These are phyloP conservation scores for Patellifolia procumbens DNA, from an alignment of 179 eudicot genomes.

Conservation along the genomic window DNA sequence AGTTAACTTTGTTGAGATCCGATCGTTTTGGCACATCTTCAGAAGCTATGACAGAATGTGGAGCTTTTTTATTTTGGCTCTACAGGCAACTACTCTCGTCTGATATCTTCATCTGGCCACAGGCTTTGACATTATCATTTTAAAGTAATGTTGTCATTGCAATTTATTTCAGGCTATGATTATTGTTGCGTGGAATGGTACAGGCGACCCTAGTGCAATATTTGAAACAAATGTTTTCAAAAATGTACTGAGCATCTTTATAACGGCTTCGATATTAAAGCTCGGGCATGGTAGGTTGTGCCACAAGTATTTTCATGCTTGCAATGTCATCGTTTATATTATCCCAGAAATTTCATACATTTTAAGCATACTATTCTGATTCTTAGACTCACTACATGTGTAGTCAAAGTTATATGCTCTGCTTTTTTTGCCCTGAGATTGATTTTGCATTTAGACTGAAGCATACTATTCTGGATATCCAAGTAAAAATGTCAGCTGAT, in stretches of 20 bases:
- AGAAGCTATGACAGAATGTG: constrained; percentile 99
- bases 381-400: not conserved
- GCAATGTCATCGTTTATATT: not conserved
- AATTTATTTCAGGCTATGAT: constrained; percentile 77
- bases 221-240: constrained; percentile 67
- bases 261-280: constrained; percentile 93
- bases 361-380: not conserved
- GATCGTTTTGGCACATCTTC: constrained; percentile 90
- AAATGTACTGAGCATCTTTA: constrained; percentile 87
- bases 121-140: not conserved
- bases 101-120: not conserved
- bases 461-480: not conserved
- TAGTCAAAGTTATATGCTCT: no score
- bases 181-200: constrained; percentile 94
- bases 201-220: constrained; percentile 70
- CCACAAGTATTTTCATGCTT: not conserved
- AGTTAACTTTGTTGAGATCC: constrained; percentile 97
- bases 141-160: constrained; percentile 14
- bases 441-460: not conserved
- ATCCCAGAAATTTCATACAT: not conserved
- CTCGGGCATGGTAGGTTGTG: constrained; percentile 72
- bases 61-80: constrained; percentile 85
- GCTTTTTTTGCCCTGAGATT: not conserved
- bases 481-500: not conserved
- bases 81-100: constrained; percentile 63